These are phyloP conservation scores for Ambispora gerdemannii DNA, from an alignment of 192 early-diverging fungal genomes.

Conservation along the genomic window DNA sequence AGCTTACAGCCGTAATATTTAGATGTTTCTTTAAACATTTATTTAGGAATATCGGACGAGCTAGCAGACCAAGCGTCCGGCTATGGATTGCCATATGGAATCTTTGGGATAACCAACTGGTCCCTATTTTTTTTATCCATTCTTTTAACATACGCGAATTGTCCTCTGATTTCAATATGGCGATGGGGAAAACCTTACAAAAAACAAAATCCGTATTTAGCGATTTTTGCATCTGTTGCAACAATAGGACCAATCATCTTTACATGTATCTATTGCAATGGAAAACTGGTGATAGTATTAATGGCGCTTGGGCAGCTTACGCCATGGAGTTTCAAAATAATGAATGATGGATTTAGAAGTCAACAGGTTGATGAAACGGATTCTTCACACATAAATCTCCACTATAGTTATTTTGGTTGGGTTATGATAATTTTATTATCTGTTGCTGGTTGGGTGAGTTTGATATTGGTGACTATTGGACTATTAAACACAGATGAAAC, in stretches of 20 bases:
- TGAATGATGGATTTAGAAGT: background rate
- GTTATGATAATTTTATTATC: background rate
- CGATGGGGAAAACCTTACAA: background rate
- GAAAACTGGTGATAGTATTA: background rate
- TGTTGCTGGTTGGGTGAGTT: conserved; percentile 6
- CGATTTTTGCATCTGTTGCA: background rate
- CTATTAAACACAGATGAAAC: too few relatives aligned
- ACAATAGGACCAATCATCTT: background rate
- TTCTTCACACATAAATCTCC: background rate
- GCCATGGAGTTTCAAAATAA: conserved; percentile 14
- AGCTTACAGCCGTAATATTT: too few relatives aligned
- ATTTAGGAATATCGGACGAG: too few relatives aligned
- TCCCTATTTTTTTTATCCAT: background rate
- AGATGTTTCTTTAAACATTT: too few relatives aligned
- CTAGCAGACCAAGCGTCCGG: background rate
- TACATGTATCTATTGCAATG: conserved; percentile 12
- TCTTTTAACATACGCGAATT: background rate
- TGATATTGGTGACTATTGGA: background rate
- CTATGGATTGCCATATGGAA: conserved; percentile 22
- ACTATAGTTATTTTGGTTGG: too few relatives aligned
- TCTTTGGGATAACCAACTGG: background rate
- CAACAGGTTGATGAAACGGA: background rate
- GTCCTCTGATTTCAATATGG: background rate
- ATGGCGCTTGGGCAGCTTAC: conserved; percentile 10
- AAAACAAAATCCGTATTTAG: background rate